A percentile compares a stretch with the other conserved stretches of the same genome.
Evolutionary conservation across 176 grass and related monocot species (phyloP).

Genomic region (Secale cereale): DNA sequence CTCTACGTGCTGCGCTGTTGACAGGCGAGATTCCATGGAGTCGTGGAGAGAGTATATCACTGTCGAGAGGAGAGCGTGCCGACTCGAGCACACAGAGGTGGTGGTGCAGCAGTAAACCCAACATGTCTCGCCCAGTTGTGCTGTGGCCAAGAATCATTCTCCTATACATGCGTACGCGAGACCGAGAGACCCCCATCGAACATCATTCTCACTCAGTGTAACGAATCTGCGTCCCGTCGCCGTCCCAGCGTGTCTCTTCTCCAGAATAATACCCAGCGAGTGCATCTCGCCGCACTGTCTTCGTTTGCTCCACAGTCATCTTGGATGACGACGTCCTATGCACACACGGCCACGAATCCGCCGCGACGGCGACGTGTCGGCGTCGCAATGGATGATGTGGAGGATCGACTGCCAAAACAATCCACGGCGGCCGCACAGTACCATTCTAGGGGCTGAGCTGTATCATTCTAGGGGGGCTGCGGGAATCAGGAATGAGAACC

Average conservation of each 20-base stretch:
- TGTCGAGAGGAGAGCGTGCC: too few relatives aligned
- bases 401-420: background rate
- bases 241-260: background rate
- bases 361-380: background rate
- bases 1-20: too few relatives aligned
- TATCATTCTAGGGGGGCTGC: background rate
- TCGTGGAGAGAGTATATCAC: too few relatives aligned
- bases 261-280: background rate
- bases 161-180: too few relatives aligned
- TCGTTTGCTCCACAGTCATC: background rate
- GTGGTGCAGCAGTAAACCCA: constrained; percentile 26
- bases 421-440: background rate
- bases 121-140: background rate
- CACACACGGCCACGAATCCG: background rate
- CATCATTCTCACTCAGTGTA: background rate
- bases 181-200: background rate
- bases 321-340: background rate
- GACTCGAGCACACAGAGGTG: background rate
- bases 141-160: too few relatives aligned
- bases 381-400: background rate
- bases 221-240: constrained; percentile 32
- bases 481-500: background rate
- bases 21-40: too few relatives aligned
- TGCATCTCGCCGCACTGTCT: background rate
- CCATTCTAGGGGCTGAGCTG: background rate